Base-by-base conservation (phyloP, 2,329 filamentous ascomycete genomes). In the Dactylella cylindrospora region DNA sequence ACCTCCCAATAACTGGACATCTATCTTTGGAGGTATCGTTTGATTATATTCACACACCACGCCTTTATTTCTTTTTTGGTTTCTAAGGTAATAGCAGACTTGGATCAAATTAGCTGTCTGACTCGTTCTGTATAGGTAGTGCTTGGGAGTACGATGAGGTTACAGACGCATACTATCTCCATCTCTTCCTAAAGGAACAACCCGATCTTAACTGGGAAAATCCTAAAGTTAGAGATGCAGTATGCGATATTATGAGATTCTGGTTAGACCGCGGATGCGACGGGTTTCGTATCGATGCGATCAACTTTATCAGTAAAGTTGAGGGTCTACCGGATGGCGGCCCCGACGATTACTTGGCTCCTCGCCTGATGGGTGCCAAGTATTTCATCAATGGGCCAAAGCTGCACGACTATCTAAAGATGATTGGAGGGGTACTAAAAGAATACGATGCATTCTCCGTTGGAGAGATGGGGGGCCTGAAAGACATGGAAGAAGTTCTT, bases 151-250 rank as follows among this genome's bases (percentile, higher is more conserved):
- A 75, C 26, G 77, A 79, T 57, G 75, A 77, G 67, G 64, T 70
- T 10, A 78, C 77, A 0, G 71, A 72, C 6, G 76, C 79, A 65
- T 79, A 79, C 68, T 80, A 80, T 57, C 71, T 81, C 0, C 77
- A 79, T 62, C 77, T 93, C 8, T 94, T 88, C 71, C 82, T 84
- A 6, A 79, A 78, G 3, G 81, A 86, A 66, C 88, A 91, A 70
- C 87, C 88, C 0, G 88, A 93, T 67, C 77, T 93, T 10, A 93
- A 93, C 73, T 93, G 86, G 86, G 85, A 90, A 69, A 86, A 84
- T 52, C 76, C 77, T 0, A 80, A 79, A 8, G 80, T 85, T 0
- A 79, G 86, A n/a, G 74, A 80, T 35, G 87, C 86, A 2, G 82
- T 90, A n/a, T n/a, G n/a, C n/a, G n/a, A n/a, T n/a, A n/a, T n/a